Evolutionary conservation across 352 stramenopile genomes (phyloP).

Genomic region (Pythium graminicola): DNA sequence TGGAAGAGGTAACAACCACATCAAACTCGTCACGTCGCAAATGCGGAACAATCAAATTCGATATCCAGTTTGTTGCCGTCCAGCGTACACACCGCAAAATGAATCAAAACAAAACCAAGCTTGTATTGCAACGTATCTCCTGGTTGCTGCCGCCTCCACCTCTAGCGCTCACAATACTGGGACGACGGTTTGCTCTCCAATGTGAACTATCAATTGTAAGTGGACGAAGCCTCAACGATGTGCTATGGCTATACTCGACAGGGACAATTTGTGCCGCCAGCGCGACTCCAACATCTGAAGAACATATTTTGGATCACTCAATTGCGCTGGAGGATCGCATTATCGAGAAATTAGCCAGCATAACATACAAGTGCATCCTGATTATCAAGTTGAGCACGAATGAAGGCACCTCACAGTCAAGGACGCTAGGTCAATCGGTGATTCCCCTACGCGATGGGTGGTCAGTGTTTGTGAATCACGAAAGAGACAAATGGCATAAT

Average conservation of each 20-base stretch:
- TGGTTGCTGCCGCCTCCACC: conserved; percentile 1
- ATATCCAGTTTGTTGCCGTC: conserved; percentile 14
- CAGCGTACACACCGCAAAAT: not conserved
- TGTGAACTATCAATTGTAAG: conserved; percentile 8
- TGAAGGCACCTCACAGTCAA: not conserved
- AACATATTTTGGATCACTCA: conserved; percentile 7
- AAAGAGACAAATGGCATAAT: conserved; percentile 19
- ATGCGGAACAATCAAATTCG: conserved; percentile 14
- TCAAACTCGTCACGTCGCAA: not conserved
- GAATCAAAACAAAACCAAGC: not conserved
- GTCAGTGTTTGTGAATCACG: not conserved
- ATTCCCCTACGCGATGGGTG: conserved; percentile 10
- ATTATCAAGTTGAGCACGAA: conserved; percentile 6
- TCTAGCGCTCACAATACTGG: conserved; percentile 5
- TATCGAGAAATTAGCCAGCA: not conserved
- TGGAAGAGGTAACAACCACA: not conserved
- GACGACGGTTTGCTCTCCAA: not conserved
- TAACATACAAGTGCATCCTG: not conserved
- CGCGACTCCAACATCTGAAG: not conserved
- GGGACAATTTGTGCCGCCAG: not conserved
- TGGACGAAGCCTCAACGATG: conserved; percentile 5
- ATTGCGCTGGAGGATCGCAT: not conserved
- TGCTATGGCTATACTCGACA: conserved; percentile 13
- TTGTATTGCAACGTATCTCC: conserved; percentile 5
- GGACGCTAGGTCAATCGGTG: conserved; percentile 6